Evolutionary conservation across 352 stramenopile genomes (phyloP).

Genomic region (Pythium sukuiense): DNA sequence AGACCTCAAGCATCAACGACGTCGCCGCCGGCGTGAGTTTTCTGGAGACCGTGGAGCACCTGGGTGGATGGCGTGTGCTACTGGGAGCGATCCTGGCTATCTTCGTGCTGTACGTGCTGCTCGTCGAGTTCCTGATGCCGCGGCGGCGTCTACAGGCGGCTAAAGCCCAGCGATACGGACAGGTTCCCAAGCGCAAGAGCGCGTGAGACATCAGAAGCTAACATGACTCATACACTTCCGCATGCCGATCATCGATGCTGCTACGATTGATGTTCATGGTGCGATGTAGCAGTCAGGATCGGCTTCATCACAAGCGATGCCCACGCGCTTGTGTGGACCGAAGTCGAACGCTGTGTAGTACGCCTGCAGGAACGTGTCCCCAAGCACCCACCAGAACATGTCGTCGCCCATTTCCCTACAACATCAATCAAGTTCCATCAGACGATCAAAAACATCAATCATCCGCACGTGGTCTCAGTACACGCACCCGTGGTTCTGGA

Average conservation of each 20-base stretch:
- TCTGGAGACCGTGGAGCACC: constrained; percentile 29
- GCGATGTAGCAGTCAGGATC: constrained; percentile 20
- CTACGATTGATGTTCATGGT: neutral
- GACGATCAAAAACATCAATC: neutral
- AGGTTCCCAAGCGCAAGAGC: constrained; percentile 3
- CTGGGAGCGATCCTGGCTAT: constrained; percentile 21
- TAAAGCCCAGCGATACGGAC: neutral
- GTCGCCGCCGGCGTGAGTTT: constrained; percentile 17
- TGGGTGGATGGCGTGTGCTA: constrained; percentile 23
- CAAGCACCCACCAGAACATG: constrained; percentile 60
- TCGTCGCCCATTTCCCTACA: constrained; percentile 40
- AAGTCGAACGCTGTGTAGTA: constrained; percentile 73
- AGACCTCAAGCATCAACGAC: neutral
- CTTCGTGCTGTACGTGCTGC: constrained; percentile 25
- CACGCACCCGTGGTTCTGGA: constrained; percentile 43
- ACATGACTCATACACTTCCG: neutral
- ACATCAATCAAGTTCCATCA: neutral
- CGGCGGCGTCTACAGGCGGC: constrained; percentile 13
- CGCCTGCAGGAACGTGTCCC: constrained; percentile 54
- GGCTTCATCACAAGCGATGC: constrained; percentile 42
- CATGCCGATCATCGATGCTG: no score
- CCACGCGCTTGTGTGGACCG: constrained; percentile 34
- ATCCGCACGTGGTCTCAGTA: neutral
- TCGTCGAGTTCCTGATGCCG: constrained; percentile 31
- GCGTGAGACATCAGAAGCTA: neutral